Evolutionary conservation across 2,329 filamentous ascomycete species (phyloP).

Genomic region (Penicillium crustosum): DNA sequence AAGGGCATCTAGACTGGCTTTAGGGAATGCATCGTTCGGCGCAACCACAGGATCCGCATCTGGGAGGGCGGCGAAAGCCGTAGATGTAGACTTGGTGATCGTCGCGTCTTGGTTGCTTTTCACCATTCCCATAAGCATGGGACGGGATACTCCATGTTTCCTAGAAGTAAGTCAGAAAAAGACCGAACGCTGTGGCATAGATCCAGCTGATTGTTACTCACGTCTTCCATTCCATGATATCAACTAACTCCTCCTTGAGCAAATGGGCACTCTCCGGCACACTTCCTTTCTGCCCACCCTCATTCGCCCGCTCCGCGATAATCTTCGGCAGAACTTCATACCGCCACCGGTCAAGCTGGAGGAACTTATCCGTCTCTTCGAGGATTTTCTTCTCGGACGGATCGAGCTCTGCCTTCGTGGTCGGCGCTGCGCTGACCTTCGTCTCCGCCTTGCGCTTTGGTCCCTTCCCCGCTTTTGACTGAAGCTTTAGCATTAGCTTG

Average conservation of each 20-base stretch:
- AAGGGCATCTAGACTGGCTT: slow-evolving; percentile 33
- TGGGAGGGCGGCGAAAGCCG: slow-evolving; percentile 29
- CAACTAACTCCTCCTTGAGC: slow-evolving; percentile 37
- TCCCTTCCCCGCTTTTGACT: slow-evolving; percentile 19
- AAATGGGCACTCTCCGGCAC: slow-evolving; percentile 22
- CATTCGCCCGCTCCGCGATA: slow-evolving; percentile 18
- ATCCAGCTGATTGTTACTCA: slow-evolving; percentile 25
- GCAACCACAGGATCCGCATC: slow-evolving; percentile 3
- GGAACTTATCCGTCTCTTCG: slow-evolving; percentile 28
- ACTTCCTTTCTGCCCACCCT: slow-evolving; percentile 9
- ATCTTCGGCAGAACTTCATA: slow-evolving; percentile 36
- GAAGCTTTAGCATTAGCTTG: slow-evolving; percentile 23
- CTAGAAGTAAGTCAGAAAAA: not conserved
- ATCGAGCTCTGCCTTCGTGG: slow-evolving; percentile 2
- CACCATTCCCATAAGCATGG: slow-evolving; percentile 42
- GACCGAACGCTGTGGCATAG: not conserved
- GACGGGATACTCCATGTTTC: slow-evolving; percentile 38
- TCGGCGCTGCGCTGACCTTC: not conserved
- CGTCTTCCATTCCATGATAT: slow-evolving; percentile 48
- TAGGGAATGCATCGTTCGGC: slow-evolving; percentile 30
- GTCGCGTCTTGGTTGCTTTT: slow-evolving; percentile 34
- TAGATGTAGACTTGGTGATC: slow-evolving; percentile 28
- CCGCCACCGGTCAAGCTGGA: slow-evolving; percentile 40
- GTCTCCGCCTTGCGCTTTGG: slow-evolving; percentile 14
- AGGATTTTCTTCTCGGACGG: slow-evolving; percentile 11